A percentile compares a stretch with the other conserved stretches of the same genome.
These are phyloP conservation scores for Nelumbo lutea DNA, from an alignment of 164 flowering plant species.

Conservation along the genomic window DNA sequence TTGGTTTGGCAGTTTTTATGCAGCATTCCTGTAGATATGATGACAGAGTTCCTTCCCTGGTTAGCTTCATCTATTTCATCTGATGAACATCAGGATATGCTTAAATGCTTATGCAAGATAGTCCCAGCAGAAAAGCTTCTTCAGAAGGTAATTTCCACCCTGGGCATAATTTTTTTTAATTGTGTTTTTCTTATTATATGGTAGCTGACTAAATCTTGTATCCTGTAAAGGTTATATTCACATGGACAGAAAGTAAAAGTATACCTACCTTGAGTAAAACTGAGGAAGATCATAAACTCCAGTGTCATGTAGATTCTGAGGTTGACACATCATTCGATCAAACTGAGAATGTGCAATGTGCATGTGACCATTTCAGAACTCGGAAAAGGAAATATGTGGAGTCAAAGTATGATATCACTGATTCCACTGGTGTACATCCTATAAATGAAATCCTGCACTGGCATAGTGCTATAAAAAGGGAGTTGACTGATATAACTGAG, in stretches of 20 bases:
- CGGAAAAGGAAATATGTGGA: constrained; percentile 57
- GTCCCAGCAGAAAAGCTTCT: constrained; percentile 84
- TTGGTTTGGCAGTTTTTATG: constrained; percentile 93
- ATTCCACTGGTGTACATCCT: constrained; percentile 38
- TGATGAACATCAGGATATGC: constrained; percentile 75
- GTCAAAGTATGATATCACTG: constrained; percentile 21
- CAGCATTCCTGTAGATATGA: constrained; percentile 92
- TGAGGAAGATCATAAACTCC: constrained; percentile 23
- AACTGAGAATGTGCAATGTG: constrained; percentile 27
- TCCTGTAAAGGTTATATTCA: constrained; percentile 56
- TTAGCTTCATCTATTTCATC: constrained; percentile 74
- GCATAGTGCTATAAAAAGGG: constrained; percentile 80
- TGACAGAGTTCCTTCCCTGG: constrained; percentile 96
- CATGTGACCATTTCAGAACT: constrained; percentile 36
- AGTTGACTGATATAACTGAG: constrained; percentile 69
- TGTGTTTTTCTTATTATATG: neutral
- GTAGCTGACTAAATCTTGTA: constrained; percentile 1
- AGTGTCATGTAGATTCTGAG: constrained; percentile 27
- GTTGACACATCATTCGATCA: constrained; percentile 12
- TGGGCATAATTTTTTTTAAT: neutral
- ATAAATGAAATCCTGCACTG: constrained; percentile 85
- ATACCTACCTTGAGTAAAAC: constrained; percentile 12
- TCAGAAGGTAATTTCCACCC: constrained; percentile 54
- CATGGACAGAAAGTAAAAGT: constrained; percentile 74
- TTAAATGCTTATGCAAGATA: constrained; percentile 62